Conservation (phyloP, 495 filamentous ascomycete genomes). For the Letharia columbiana region DNA sequence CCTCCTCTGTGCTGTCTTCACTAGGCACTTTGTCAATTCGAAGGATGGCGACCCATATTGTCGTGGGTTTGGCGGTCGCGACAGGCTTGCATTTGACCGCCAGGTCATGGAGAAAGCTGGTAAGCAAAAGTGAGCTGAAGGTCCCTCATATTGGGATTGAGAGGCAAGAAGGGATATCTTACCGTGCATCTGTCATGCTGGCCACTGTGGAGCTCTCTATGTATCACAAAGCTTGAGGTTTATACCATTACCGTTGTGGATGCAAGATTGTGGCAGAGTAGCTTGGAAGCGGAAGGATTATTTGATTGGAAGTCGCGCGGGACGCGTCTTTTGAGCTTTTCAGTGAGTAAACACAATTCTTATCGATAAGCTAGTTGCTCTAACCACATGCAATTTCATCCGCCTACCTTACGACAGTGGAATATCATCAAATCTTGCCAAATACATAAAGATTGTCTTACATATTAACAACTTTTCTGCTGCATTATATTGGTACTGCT, state of each 20-base stretch:
- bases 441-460: too few relatives aligned
- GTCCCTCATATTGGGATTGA: not conserved
- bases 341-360: not conserved
- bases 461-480: too few relatives aligned
- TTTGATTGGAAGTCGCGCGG: not conserved
- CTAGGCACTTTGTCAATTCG: not conserved
- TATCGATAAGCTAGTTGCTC: not conserved
- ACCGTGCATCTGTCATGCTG: slow-evolving; percentile 4
- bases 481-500: too few relatives aligned
- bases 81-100: slow-evolving; percentile 15
- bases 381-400: too few relatives aligned
- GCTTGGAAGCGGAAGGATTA: not conserved
- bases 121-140: not conserved
- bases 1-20: slow-evolving; percentile 15
- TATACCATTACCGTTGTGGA: not conserved
- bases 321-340: not conserved
- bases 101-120: slow-evolving; percentile 15
- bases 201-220: not conserved
- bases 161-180: not conserved
- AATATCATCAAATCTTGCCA: too few relatives aligned
- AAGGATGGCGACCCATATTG: slow-evolving; percentile 17
- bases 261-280: not conserved
- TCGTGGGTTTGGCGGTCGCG: slow-evolving; percentile 8
- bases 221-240: not conserved
- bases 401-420: too few relatives aligned